These are phyloP conservation scores for Platanthera guangdongensis DNA, from an alignment of 106 monocot genomes.

Conservation along the genomic window DNA sequence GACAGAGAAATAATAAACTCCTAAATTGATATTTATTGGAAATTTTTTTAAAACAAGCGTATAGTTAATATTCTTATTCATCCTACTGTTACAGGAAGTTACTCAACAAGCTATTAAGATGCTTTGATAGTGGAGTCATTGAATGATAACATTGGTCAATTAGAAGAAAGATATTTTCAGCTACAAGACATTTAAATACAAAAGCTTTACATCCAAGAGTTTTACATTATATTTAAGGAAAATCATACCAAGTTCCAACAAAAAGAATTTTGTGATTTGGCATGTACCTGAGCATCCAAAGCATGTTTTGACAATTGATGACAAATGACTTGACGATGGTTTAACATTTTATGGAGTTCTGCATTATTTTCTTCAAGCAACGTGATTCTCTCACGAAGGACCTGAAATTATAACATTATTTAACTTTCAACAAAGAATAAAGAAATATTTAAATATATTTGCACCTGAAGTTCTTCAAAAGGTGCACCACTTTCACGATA, in stretches of 20 bases:
- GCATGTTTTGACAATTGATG: conserved; percentile 44
- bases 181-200: background rate
- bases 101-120: background rate
- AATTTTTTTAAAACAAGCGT: background rate
- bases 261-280: background rate
- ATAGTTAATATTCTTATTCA: background rate
- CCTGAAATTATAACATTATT: conserved; percentile 21
- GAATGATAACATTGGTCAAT: background rate
- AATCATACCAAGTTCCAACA: background rate
- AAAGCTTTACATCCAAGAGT: background rate
- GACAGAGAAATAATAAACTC: background rate
- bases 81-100: background rate
- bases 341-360: conserved; percentile 56
- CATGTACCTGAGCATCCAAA: conserved; percentile 61
- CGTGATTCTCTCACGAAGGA: conserved; percentile 60
- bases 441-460: background rate
- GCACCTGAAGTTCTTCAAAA: conserved; percentile 76
- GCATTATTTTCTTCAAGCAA: conserved; percentile 65
- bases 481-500: conserved; percentile 53
- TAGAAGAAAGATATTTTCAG: background rate
- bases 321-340: conserved; percentile 43
- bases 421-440: background rate
- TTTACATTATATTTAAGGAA: background rate
- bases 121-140: background rate
- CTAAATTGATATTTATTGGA: background rate